Percentiles rank a stretch among this genome's conserved stretches.
These are phyloP conservation scores for Picochlorum sp. DNA, from an alignment of 139 green algal genomes.

Conservation along the genomic window DNA sequence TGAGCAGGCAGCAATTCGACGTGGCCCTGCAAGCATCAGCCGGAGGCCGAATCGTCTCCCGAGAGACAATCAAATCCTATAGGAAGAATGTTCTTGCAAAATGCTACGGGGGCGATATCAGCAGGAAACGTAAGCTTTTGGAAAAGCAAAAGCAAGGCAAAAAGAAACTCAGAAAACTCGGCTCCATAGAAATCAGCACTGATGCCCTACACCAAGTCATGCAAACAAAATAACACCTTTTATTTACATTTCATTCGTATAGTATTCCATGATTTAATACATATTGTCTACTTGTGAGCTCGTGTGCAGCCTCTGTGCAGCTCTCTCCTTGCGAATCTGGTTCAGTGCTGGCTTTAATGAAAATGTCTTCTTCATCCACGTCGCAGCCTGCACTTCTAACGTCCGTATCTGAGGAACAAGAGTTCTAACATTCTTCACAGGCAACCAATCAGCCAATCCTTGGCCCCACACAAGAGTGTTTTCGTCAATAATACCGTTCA, in stretches of 20 bases:
- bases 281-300: constrained; percentile 38
- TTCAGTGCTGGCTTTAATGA: constrained; percentile 42
- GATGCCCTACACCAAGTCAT: constrained; percentile 72
- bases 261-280: constrained; percentile 24
- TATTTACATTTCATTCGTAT: constrained; percentile 2
- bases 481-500: constrained; percentile 81
- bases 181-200: constrained; percentile 79
- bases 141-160: constrained; percentile 97
- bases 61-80: constrained; percentile 68
- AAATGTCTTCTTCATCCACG: constrained; percentile 53
- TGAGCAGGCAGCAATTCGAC: constrained; percentile 75
- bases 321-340: constrained; percentile 16
- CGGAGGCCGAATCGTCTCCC: constrained; percentile 55
- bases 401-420: constrained; percentile 81
- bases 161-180: constrained; percentile 82
- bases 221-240: constrained; percentile 4
- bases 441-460: constrained; percentile 80
- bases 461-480: constrained; percentile 91
- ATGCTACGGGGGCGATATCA: constrained; percentile 80
- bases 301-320: constrained; percentile 13
- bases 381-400: constrained; percentile 58
- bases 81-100: constrained; percentile 99
- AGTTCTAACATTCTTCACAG: constrained; percentile 75
- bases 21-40: constrained; percentile 65
- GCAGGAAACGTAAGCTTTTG: constrained; percentile 98